Evolutionary conservation across 768 basidiomycete genomes (phyloP), one percentile per base, ranked within the genome.

Genomic region (Phylloporus arenicola): DNA sequence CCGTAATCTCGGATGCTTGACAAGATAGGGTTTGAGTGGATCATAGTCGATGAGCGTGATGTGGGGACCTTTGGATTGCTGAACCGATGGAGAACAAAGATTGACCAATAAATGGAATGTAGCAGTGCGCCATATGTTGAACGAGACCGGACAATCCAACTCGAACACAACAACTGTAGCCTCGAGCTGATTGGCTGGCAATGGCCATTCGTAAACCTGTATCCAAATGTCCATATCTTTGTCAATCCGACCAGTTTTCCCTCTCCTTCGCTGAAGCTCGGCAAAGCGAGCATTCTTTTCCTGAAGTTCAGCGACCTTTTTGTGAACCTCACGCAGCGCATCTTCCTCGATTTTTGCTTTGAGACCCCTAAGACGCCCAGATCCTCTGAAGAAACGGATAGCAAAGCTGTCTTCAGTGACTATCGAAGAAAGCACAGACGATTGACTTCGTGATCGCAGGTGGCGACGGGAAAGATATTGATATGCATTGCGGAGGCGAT

Each of bases 171-270:
- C 20, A 0, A n/a, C 29, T 14, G 30, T 29, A 22, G 47, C 47
- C 16, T 39, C n/a, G 6, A 54, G 9, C 1, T n/a, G n/a, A 12
- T 65, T 35, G 0, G 57, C 24, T 0, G 79, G 75, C 14, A 80
- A 56, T 0, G 77, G 78, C 76, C 74, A 75, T 49, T 78, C 77
- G 22, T 74, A 64, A 4, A 72, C 55, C 0, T 37, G 13, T 20
- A 47, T 38, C 16, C n/a, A 9, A 19, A 39, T 30, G 13, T 39
- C 29, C 22, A 41, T 8, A 12, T 35, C 34, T 35, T 35, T 35
- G 2, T 35, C 34, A 7, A 17, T 17, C 17, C 19, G 38, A 22
- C 17, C 38, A 20, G 17, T 22, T 20, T 22, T 20, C 12, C 16
- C 34, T 17, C 16, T 35, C n/a, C 14, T n/a, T 35, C 34, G 16